A percentile compares a stretch with the other conserved stretches of the same genome.
phyloP scores from a whole-genome alignment of 352 stramenopile species.

The Phytophthora pistaciae region DNA sequence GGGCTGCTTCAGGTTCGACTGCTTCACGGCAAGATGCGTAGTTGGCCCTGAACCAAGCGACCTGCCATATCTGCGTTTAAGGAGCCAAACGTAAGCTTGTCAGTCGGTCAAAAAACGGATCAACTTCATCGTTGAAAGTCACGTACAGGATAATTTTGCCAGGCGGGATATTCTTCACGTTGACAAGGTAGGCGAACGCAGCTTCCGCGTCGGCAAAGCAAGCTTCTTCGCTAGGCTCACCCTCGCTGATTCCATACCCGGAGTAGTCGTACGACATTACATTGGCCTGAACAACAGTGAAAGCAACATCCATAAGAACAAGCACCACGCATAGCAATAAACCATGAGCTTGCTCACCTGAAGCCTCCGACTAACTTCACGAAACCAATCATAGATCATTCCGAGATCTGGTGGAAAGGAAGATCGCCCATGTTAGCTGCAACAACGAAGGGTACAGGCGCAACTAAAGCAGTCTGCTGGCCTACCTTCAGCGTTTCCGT shows the following conservation, averaged over 20 bases:
- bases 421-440: neutral
- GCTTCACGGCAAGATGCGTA: conserved; percentile 96
- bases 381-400: conserved; percentile 98
- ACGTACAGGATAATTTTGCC: conserved; percentile 96
- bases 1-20: conserved; percentile 88
- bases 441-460: neutral
- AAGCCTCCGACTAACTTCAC: conserved; percentile 88
- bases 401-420: conserved; percentile 84
- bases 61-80: conserved; percentile 77
- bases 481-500: conserved; percentile 96
- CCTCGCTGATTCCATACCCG: conserved; percentile 97
- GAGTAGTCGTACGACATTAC: conserved; percentile 97
- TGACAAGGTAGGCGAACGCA: conserved; percentile 96
- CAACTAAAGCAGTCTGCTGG: neutral
- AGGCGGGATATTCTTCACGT: conserved; percentile 91
- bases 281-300: conserved; percentile 60
- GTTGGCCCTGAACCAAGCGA: conserved; percentile 96
- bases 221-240: conserved; percentile 92
- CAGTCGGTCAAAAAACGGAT: neutral
- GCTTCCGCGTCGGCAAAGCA: conserved; percentile 97
- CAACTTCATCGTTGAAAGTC: neutral
- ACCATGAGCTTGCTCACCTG: conserved; percentile 44
- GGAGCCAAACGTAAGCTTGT: conserved; percentile 4
- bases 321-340: neutral
- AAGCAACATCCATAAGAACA: neutral